phyloP scores from a whole-genome alignment of 129 eudicot species.

The Oenanthe sinensis region DNA sequence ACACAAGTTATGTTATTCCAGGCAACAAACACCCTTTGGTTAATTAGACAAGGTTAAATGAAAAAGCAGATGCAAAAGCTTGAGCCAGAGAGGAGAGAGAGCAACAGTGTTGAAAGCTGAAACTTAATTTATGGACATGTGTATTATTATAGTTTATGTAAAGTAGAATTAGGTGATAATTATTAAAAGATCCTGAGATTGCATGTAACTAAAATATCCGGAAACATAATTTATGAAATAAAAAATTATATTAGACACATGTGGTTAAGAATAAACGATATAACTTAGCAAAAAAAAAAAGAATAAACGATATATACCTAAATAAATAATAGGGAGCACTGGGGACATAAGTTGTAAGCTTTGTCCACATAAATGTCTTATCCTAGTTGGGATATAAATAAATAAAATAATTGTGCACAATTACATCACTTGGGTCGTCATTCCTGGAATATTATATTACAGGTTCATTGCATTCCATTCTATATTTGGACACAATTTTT shows the following conservation, averaged over 20 bases:
- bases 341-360: neutral
- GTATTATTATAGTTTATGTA: neutral
- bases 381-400: neutral
- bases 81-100: neutral
- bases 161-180: conserved; percentile 1
- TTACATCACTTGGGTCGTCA: conserved; percentile 22
- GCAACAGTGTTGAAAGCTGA: neutral
- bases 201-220: neutral
- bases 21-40: neutral
- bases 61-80: neutral
- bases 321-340: neutral
- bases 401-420: neutral
- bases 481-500: neutral
- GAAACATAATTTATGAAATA: neutral
- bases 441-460: neutral
- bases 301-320: neutral
- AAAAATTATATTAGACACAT: neutral
- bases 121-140: neutral
- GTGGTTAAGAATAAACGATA: neutral
- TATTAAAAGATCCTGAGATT: neutral
- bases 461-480: neutral
- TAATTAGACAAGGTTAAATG: neutral
- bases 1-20: neutral
- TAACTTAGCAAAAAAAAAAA: no score
- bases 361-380: neutral